phyloP scores from a whole-genome alignment of 768 basidiomycete species.

The Termitomyces sp. region DNA sequence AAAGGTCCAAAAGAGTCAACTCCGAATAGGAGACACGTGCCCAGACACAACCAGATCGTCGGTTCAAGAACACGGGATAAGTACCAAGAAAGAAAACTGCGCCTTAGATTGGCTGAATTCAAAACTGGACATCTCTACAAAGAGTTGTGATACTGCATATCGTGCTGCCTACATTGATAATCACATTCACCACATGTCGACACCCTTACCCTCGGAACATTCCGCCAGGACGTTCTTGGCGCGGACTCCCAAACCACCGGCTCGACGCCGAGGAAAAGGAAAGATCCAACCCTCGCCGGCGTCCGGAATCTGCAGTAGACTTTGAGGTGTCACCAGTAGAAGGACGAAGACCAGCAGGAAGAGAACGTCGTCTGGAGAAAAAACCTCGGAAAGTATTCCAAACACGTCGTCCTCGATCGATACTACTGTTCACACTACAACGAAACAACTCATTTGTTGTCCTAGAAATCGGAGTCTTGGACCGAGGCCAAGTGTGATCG shows the following conservation, averaged over 20 bases:
- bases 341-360: not conserved
- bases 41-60: not conserved
- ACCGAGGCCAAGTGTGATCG: not conserved
- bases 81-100: not conserved
- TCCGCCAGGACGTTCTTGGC: too few species aligned
- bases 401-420: constrained; percentile 1
- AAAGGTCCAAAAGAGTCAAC: not conserved
- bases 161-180: not conserved
- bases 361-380: constrained; percentile 1
- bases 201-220: not conserved
- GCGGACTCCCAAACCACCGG: constrained; percentile 1
- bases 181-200: too few species aligned
- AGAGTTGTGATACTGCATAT: not conserved
- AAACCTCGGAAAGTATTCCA: constrained; percentile 3
- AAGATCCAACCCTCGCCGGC: constrained; percentile 9
- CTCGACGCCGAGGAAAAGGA: not conserved
- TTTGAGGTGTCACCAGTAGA: not conserved
- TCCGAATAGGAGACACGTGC: not conserved
- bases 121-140: not conserved
- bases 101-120: not conserved
- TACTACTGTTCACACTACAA: not conserved
- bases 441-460: constrained; percentile 3
- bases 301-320: not conserved
- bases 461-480: not conserved
- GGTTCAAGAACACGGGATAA: not conserved